phyloP scores from a whole-genome alignment of 441 rosid genomes.

The Macaranga tanarius region DNA sequence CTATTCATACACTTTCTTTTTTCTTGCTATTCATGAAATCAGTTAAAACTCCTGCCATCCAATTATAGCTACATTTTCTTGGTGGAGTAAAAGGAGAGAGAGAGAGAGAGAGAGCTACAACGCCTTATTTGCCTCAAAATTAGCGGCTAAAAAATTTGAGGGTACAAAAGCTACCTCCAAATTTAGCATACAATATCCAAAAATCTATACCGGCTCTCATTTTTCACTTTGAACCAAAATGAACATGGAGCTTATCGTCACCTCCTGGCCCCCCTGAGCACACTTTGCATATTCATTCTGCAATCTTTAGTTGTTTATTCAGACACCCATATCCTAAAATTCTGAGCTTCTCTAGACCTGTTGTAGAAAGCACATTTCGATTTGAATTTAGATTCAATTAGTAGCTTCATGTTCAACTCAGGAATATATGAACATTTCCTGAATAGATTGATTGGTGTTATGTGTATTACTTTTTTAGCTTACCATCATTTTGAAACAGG shows the following conservation, averaged over 20 bases:
- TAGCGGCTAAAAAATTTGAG: constrained; percentile 29
- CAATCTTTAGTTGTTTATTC: constrained; percentile 31
- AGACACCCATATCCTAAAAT: constrained; percentile 36
- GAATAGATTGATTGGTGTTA: background rate
- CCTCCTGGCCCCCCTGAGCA: constrained; percentile 36
- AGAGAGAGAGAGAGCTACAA: background rate
- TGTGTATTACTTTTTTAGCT: background rate
- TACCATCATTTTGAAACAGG: constrained; percentile 5
- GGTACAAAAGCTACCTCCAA: constrained; percentile 27
- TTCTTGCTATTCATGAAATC: background rate
- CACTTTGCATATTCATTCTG: background rate
- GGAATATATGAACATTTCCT: background rate
- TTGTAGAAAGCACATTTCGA: constrained; percentile 34
- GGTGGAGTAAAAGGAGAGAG: background rate
- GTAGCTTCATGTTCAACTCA: constrained; percentile 39
- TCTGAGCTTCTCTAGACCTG: constrained; percentile 3
- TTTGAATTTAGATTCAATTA: constrained; percentile 1
- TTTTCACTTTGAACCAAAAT: constrained; percentile 19
- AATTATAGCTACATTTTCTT: background rate
- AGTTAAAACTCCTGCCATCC: constrained; percentile 17
- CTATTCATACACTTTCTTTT: background rate
- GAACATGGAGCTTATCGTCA: constrained; percentile 25
- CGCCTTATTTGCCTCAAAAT: constrained; percentile 28
- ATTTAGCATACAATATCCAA: constrained; percentile 28
- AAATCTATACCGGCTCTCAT: constrained; percentile 9